Conservation (phyloP, 2,329 filamentous ascomycete species). For the Microascus cirrosus region DNA sequence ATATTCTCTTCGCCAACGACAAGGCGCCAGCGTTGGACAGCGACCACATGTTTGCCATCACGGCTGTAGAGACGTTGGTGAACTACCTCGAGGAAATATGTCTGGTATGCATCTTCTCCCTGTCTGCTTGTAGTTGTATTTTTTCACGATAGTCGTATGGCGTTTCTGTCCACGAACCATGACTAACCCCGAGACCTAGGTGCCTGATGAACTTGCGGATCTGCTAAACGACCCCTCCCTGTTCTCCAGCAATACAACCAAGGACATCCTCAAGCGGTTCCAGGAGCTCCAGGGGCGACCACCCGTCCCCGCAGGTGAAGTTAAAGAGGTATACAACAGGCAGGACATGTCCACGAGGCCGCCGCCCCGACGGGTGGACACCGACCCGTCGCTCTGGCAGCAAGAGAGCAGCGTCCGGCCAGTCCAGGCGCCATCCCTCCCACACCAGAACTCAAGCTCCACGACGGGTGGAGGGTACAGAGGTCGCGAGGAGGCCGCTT, state of each 20-base stretch:
- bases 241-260: conserved; percentile 78
- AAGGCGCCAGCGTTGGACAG: conserved; percentile 62
- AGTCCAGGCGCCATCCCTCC: conserved; percentile 44
- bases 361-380: conserved; percentile 60
- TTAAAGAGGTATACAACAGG: conserved; percentile 44
- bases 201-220: conserved; percentile 82
- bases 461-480: background rate
- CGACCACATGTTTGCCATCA: conserved; percentile 87
- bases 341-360: conserved; percentile 45
- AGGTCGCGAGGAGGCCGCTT: background rate
- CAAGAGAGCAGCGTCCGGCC: conserved; percentile 77
- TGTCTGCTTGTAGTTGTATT: background rate
- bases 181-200: conserved; percentile 38
- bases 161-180: background rate
- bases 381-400: conserved; percentile 75
- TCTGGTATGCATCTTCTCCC: conserved; percentile 53
- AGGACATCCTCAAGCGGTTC: conserved; percentile 91
- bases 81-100: conserved; percentile 94
- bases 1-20: conserved; percentile 68
- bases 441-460: conserved; percentile 16
- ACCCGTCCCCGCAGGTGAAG: conserved; percentile 34
- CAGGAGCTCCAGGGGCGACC: conserved; percentile 61
- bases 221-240: conserved; percentile 75
- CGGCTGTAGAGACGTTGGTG: conserved; percentile 84
- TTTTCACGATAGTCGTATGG: background rate